Conservation (phyloP, 2,329 filamentous ascomycete species). For the Keithomyces neogunnii region DNA sequence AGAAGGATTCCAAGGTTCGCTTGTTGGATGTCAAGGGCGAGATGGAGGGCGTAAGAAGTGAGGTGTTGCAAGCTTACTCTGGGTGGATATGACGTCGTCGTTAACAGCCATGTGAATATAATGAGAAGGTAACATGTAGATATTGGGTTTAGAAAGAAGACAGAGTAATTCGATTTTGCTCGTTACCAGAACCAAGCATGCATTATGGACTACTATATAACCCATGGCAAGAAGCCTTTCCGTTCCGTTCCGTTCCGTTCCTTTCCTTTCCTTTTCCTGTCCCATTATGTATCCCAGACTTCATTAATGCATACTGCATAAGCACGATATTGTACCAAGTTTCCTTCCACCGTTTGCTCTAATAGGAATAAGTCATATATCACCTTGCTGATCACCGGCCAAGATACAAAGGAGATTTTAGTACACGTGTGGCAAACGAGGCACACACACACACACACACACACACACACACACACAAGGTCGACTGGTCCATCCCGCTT, state of each 20-base stretch:
- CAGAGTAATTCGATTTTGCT: neutral
- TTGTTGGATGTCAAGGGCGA: slow-evolving; percentile 64
- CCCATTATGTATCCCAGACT: neutral
- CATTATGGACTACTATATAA: neutral
- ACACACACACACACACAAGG: no score
- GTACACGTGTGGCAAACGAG: neutral
- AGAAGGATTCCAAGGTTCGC: slow-evolving; percentile 54
- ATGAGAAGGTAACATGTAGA: neutral
- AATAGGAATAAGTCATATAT: neutral
- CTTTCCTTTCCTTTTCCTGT: neutral
- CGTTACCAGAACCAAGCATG: slow-evolving; percentile 2
- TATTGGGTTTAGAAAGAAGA: neutral
- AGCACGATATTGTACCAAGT: no score
- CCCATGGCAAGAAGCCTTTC: neutral
- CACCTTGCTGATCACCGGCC: neutral
- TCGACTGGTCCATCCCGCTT: neutral
- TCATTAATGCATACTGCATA: no score
- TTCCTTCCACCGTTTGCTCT: no score
- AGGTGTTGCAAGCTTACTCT: slow-evolving; percentile 34
- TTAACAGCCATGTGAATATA: neutral
- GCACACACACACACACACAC: no score
- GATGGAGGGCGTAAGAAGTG: slow-evolving; percentile 53
- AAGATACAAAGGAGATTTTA: neutral
- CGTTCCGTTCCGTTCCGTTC: neutral
- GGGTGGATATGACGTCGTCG: slow-evolving; percentile 29